Evolutionary conservation across 148 eudicot species (phyloP).

Genomic region (Rhododendron henanense): DNA sequence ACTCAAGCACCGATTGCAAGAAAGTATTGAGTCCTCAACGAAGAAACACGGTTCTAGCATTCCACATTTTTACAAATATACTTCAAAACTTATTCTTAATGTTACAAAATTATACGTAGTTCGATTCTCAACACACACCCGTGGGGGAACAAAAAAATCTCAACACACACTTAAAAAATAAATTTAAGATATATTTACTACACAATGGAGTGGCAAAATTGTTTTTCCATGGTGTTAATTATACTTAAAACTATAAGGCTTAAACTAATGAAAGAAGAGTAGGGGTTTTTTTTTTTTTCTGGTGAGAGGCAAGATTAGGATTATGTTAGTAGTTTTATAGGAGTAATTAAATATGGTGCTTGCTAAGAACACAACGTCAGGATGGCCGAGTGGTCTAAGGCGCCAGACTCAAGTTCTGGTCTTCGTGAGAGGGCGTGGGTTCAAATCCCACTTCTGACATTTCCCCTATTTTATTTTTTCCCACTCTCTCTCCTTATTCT

Average conservation of each 20-base stretch:
- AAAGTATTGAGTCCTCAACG: too few relatives aligned
- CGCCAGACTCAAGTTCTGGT: conserved; percentile 12
- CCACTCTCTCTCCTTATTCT: not conserved
- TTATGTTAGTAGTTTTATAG: too few relatives aligned
- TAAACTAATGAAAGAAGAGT: not conserved
- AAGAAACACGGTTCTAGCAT: too few relatives aligned
- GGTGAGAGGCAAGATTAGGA: not conserved
- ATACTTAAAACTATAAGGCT: too few relatives aligned
- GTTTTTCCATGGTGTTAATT: too few relatives aligned
- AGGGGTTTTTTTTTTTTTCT: not conserved
- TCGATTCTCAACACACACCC: not conserved
- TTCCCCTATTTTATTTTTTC: not conserved
- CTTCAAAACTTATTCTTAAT: too few relatives aligned
- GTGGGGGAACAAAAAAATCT: too few relatives aligned
- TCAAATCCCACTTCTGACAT: conserved; percentile 10
- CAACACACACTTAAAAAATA: too few relatives aligned
- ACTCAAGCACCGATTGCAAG: too few relatives aligned
- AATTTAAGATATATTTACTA: not conserved
- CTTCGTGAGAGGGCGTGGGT: conserved; percentile 11
- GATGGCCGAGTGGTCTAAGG: conserved; percentile 12
- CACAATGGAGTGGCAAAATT: not conserved
- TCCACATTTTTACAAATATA: too few relatives aligned
- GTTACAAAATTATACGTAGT: too few relatives aligned
- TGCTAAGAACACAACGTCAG: not conserved
- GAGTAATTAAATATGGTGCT: not conserved